These are phyloP conservation scores for Aspergillus ochraceoroseus DNA, from an alignment of 2,329 filamentous ascomycete genomes.

Conservation along the genomic window DNA sequence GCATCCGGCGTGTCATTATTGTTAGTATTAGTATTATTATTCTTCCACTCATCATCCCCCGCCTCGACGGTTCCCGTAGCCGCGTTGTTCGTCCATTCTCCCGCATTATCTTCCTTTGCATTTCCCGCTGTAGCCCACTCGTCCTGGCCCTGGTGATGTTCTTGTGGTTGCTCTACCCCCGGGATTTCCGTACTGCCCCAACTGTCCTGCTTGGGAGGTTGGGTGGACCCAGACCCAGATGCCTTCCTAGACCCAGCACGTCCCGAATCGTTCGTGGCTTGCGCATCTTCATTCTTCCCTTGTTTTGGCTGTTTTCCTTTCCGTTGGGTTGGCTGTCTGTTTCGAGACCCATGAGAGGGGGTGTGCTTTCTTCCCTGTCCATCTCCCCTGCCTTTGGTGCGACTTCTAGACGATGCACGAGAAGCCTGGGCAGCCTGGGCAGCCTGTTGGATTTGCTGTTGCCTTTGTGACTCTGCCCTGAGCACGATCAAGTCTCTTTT, in stretches of 20 bases:
- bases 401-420: no score
- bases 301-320: not conserved
- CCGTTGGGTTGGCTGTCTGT: not conserved
- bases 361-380: not conserved
- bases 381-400: not conserved
- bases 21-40: not conserved
- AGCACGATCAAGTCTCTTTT: not conserved
- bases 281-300: not conserved
- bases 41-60: not conserved
- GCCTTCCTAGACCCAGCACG: no score
- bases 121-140: not conserved
- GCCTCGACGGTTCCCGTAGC: not conserved
- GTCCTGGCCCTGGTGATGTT: not conserved
- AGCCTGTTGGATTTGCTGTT: not conserved
- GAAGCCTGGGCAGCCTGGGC: no score
- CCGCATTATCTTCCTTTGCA: no score
- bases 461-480: not conserved
- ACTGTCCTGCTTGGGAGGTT: not conserved
- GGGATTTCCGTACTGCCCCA: not conserved
- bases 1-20: not conserved
- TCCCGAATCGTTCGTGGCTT: not conserved
- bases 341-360: no score
- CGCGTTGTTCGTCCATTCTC: not conserved
- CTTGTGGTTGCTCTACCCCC: not conserved
- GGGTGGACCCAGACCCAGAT: conserved; percentile 3